Base-by-base conservation (phyloP, 441 rosid species). In the Gossypium gossypioides region DNA sequence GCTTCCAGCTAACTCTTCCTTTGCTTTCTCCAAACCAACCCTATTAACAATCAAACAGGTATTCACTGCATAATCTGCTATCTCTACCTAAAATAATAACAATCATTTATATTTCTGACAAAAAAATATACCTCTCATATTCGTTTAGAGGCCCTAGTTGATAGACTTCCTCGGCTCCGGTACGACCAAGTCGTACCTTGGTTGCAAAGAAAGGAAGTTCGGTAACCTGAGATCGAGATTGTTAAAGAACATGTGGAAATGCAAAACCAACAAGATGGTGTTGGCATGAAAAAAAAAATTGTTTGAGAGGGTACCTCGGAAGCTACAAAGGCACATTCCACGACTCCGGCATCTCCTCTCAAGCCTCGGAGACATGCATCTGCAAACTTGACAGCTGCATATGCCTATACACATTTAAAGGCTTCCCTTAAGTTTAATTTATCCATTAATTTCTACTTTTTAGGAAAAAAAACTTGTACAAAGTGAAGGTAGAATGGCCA, bases 321-420 rank as follows among this genome's bases (percentile, higher is more conserved):
- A 64, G 82, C 79, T 52, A 89, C 86, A 59, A 79, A 89, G 8
- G 91, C 81, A 72, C 90, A 86, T 68, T 87, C 93, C 4, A 87
- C 69, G 0, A 89, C 78, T 18, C 84, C 87, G 0, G 88, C 90
- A 57, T 89, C 93, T 13, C 93, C 93, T 76, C 90, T 83, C 66
- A 89, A 72, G 13, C 90, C 91, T 3, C 91, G 87, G 16, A 93
- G 92, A 78, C 91, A 91, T 24, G 93, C 89, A 76, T 91, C 97
- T 19, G 92, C 98, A 56, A 93, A 93, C 83, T 91, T 89, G 55
- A 86, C 96, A 40, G 97, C 96, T 18, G 98, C 97, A 82, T 89
- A 93, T 72, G 97, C 97, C 94, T 85, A 65, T 85, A 62, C 52
- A 56, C 27, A 77, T 54, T n/a, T 56, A 5, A 42, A 22, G 25